These are phyloP conservation scores for Terana coerulea DNA, from an alignment of 768 basidiomycete genomes.

Conservation along the genomic window DNA sequence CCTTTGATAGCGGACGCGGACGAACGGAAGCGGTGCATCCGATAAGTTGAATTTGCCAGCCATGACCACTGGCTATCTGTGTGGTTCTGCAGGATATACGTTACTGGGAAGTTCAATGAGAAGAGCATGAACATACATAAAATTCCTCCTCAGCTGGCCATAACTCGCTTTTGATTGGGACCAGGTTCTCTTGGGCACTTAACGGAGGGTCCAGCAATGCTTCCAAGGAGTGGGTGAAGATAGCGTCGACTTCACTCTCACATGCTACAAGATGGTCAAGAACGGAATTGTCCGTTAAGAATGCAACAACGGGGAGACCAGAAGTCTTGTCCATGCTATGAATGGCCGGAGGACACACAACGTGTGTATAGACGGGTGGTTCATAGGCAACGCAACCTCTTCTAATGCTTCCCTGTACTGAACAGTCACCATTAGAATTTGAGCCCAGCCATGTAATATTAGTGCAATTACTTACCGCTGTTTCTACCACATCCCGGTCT, in stretches of 20 bases:
- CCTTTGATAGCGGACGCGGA: constrained; percentile 80
- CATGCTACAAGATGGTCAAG: constrained; percentile 51
- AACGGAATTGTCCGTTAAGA: constrained; percentile 53
- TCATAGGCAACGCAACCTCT: constrained; percentile 70
- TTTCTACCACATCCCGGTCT: constrained; percentile 59
- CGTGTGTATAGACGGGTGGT: constrained; percentile 52
- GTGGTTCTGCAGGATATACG: constrained; percentile 40
- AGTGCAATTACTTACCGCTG: constrained; percentile 58
- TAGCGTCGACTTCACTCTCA: constrained; percentile 67
- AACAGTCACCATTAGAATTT: not conserved
- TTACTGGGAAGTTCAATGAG: not conserved
- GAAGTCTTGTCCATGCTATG: constrained; percentile 58
- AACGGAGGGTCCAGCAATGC: constrained; percentile 63
- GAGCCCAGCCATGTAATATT: constrained; percentile 1
- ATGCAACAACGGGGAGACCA: constrained; percentile 81
- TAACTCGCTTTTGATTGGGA: constrained; percentile 55
- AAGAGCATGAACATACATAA: constrained; percentile 48
- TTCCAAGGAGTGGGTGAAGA: constrained; percentile 78
- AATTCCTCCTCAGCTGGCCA: constrained; percentile 78
- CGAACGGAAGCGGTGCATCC: constrained; percentile 83
- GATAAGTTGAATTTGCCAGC: constrained; percentile 52
- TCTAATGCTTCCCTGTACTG: constrained; percentile 84
- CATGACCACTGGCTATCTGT: constrained; percentile 48
- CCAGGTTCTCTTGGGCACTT: constrained; percentile 44
- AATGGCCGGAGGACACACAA: constrained; percentile 64